These are phyloP conservation scores for Leccinum variicolor DNA, from an alignment of 768 basidiomycete genomes.

Conservation along the genomic window DNA sequence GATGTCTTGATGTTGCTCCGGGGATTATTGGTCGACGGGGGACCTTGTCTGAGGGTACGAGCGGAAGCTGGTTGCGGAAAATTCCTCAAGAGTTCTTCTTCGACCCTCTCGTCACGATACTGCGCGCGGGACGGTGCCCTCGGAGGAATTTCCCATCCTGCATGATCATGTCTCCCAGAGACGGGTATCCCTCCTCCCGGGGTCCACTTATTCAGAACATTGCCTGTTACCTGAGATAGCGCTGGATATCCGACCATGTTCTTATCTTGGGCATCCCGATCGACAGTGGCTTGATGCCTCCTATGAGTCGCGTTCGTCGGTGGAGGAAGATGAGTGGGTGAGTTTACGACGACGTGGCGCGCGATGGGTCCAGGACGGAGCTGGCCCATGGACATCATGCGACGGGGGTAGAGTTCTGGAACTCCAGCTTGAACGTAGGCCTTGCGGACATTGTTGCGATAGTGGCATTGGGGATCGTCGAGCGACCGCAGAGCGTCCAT, in stretches of 20 bases:
- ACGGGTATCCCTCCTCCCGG: neutral
- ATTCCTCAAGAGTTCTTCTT: conserved; percentile 11
- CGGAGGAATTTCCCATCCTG: conserved; percentile 1
- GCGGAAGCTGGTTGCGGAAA: neutral
- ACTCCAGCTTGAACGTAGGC: conserved; percentile 11
- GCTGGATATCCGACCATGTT: conserved; percentile 11
- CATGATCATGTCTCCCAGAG: neutral
- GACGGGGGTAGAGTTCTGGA: conserved; percentile 1
- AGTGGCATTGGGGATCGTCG: conserved; percentile 19
- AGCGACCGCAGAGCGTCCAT: conserved; percentile 27
- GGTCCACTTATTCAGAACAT: conserved; percentile 5
- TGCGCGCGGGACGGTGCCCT: neutral
- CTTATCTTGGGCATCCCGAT: neutral
- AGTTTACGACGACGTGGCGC: neutral
- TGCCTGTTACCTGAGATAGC: conserved; percentile 17
- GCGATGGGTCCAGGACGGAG: neutral
- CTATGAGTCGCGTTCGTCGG: neutral
- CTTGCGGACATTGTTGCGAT: conserved; percentile 19
- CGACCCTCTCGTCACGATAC: neutral
- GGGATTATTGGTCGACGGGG: conserved; percentile 2
- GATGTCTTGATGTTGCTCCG: conserved; percentile 4
- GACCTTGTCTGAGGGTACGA: conserved; percentile 10
- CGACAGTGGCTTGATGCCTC: neutral
- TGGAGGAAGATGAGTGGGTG: neutral
- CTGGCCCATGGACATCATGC: conserved; percentile 11